These are phyloP conservation scores for Tolypocladium tundrense DNA, from an alignment of 2,329 filamentous ascomycete species.

Conservation along the genomic window DNA sequence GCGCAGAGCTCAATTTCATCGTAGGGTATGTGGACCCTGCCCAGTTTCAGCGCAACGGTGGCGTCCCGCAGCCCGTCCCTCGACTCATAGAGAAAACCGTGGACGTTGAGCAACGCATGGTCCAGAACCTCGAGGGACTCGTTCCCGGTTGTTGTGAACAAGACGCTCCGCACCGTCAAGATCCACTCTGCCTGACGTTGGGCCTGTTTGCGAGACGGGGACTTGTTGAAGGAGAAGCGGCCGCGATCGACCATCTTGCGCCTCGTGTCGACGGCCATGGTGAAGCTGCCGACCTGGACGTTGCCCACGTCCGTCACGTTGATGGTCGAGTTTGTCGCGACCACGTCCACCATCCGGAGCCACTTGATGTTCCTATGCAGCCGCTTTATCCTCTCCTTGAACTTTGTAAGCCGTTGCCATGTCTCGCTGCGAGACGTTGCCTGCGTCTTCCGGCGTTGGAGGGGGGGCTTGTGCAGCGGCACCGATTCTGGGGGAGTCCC, in stretches of 20 bases:
- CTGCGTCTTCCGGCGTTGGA: constrained; percentile 10
- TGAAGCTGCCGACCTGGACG: constrained; percentile 74
- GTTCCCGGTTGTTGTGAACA: constrained; percentile 76
- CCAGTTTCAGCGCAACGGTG: constrained; percentile 81
- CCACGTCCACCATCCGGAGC: constrained; percentile 81
- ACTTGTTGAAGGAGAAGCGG: constrained; percentile 75
- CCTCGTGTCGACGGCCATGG: constrained; percentile 80
- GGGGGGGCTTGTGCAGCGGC: constrained; percentile 5
- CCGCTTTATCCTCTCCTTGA: constrained; percentile 79
- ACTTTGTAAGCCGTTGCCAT: constrained; percentile 67
- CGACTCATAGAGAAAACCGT: constrained; percentile 79
- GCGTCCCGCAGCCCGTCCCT: constrained; percentile 83
- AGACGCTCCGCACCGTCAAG: constrained; percentile 69
- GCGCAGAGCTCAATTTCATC: constrained; percentile 68
- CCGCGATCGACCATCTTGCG: constrained; percentile 85
- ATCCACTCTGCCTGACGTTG: constrained; percentile 83
- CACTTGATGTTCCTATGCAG: constrained; percentile 81
- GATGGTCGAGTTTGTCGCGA: constrained; percentile 70
- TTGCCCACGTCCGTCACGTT: constrained; percentile 73
- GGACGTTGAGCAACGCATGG: constrained; percentile 77
- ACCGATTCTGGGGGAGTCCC: not conserved
- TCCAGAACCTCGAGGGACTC: constrained; percentile 86
- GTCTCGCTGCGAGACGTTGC: constrained; percentile 51
- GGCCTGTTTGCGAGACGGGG: constrained; percentile 43
- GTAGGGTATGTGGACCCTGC: constrained; percentile 79